Percentiles rank a stretch among this genome's conserved stretches.
Conservation (phyloP, 163 green algal genomes). For the Chloromonas sp. region DNA sequence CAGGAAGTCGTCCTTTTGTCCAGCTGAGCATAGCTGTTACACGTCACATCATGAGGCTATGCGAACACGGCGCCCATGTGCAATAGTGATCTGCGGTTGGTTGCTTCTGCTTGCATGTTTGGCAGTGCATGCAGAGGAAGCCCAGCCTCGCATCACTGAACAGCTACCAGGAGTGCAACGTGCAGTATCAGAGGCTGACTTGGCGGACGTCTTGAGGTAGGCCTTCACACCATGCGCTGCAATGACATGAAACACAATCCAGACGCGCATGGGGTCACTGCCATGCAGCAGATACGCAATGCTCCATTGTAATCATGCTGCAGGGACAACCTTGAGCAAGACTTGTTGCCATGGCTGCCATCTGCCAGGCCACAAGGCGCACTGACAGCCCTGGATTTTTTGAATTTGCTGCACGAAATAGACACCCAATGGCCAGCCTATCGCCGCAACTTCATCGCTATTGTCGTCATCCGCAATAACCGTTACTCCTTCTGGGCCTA, state of each 20-base stretch:
- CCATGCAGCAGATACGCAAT: not conserved
- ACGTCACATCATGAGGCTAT: no score
- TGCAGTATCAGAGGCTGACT: not conserved
- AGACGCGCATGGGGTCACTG: not conserved
- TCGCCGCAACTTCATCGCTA: slow-evolving; percentile 31
- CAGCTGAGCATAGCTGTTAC: no score
- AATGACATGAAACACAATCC: not conserved
- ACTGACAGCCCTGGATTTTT: slow-evolving; percentile 11
- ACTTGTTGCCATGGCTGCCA: slow-evolving; percentile 20
- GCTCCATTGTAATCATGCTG: not conserved
- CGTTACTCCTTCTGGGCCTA: slow-evolving; percentile 33
- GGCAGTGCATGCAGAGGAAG: no score
- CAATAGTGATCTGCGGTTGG: no score
- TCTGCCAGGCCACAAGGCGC: not conserved
- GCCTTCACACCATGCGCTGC: not conserved
- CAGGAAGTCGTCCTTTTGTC: no score
- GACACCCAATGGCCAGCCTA: slow-evolving; percentile 31
- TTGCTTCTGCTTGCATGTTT: no score
- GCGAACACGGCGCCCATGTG: no score
- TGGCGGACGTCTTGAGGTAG: not conserved
- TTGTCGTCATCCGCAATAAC: slow-evolving; percentile 29
- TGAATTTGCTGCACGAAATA: slow-evolving; percentile 28
- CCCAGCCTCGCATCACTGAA: no score
- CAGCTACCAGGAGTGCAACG: not conserved
- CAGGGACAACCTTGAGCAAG: slow-evolving; percentile 27